Conservation (phyloP, 768 basidiomycete genomes). For the Omphalotus guepiniiformis region DNA sequence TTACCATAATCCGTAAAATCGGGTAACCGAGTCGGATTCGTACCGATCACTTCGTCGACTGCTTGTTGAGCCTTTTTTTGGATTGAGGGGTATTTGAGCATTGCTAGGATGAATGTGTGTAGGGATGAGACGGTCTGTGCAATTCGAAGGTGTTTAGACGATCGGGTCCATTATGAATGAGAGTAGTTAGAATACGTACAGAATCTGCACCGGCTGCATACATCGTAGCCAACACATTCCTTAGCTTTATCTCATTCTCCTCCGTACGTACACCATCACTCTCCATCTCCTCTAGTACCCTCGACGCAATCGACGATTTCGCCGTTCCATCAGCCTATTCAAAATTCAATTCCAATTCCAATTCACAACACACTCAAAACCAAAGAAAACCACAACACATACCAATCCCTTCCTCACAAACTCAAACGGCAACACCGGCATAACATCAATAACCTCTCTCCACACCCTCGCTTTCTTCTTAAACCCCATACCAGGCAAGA, state of each 20-base stretch:
- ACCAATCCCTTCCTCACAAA: constrained; percentile 16
- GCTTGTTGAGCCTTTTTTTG: constrained; percentile 19
- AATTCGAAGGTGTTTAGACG: background rate
- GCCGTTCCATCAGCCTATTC: constrained; percentile 16
- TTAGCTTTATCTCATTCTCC: background rate
- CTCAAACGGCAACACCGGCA: constrained; percentile 18
- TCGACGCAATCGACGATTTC: constrained; percentile 20
- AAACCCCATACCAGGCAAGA: constrained; percentile 32
- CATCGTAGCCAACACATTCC: background rate
- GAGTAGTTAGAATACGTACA: background rate
- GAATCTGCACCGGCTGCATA: constrained; percentile 3
- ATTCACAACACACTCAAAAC: no score
- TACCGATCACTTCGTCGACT: constrained; percentile 16
- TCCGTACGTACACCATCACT: background rate
- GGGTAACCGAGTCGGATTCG: constrained; percentile 12
- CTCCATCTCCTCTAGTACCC: constrained; percentile 10
- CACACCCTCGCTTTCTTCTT: constrained; percentile 24
- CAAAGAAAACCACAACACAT: background rate
- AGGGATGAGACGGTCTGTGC: constrained; percentile 13
- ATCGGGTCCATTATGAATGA: background rate
- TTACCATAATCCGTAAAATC: constrained; percentile 11
- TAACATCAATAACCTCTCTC: constrained; percentile 9
- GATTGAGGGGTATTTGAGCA: constrained; percentile 14
- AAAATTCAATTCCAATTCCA: no score
- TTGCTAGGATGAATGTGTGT: constrained; percentile 15